Evolutionary conservation across 805 yeast genomes (phyloP).

Genomic region (Saturnispora galanensis): DNA sequence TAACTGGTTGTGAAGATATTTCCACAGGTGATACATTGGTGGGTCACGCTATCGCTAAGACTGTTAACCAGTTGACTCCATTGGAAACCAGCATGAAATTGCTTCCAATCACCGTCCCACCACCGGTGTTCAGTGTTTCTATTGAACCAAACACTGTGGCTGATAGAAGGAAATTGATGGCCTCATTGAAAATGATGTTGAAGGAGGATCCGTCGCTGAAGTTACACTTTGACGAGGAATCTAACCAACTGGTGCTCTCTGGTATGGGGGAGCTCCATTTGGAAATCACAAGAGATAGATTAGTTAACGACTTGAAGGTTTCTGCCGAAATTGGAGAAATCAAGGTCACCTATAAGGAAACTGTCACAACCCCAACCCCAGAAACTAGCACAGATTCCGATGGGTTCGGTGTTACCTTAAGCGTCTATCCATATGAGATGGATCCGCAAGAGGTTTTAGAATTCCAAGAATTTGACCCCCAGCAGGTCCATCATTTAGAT

Average conservation of each 20-base stretch:
- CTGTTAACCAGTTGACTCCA: conserved; percentile 17
- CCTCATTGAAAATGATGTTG: conserved; percentile 54
- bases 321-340: conserved; percentile 72
- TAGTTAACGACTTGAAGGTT: conserved; percentile 75
- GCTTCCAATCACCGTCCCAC: conserved; percentile 77
- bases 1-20: conserved; percentile 63
- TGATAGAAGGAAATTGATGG: conserved; percentile 64
- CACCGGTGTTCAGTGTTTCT: conserved; percentile 83
- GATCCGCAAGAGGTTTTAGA: conserved; percentile 21
- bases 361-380: conserved; percentile 26
- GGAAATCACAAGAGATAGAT: conserved; percentile 75
- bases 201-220: conserved; percentile 87
- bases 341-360: conserved; percentile 84
- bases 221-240: conserved; percentile 65
- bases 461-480: conserved; percentile 24
- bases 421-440: conserved; percentile 26
- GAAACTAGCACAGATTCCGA: conserved; percentile 14
- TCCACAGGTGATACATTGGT: conserved; percentile 88
- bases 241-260: conserved; percentile 78
- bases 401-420: conserved; percentile 19
- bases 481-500: conserved; percentile 31
- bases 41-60: conserved; percentile 45
- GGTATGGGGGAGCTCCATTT: conserved; percentile 98
- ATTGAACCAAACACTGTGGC: conserved; percentile 79
- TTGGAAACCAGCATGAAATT: conserved; percentile 41